Conservation (phyloP, 129 eudicot genomes). For the Smallanthus sonchifolius region DNA sequence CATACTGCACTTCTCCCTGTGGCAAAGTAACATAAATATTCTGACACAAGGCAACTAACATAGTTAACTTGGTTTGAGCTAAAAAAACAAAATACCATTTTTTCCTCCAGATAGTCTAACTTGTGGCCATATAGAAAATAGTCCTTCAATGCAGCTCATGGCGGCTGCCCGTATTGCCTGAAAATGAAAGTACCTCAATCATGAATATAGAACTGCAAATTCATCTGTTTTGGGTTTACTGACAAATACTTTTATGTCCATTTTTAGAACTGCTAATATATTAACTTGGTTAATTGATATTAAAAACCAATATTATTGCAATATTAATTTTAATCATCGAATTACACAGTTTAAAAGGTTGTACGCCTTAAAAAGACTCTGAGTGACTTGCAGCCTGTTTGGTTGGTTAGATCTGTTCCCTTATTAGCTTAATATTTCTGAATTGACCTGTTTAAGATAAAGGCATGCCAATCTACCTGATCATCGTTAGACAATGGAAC, state of each 20-base stretch:
- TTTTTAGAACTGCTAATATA: background rate
- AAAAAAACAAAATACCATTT: slow-evolving; percentile 45
- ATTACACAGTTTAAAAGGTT: background rate
- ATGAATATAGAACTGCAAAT: background rate
- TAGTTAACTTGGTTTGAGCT: background rate
- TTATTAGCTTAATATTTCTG: background rate
- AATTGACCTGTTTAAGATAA: background rate
- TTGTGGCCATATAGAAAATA: slow-evolving; percentile 48
- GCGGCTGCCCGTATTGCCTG: slow-evolving; percentile 67
- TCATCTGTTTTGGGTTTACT: background rate
- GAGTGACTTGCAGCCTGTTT: background rate
- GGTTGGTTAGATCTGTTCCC: background rate
- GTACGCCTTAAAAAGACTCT: background rate
- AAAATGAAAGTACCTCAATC: slow-evolving; percentile 7
- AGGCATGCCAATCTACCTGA: slow-evolving; percentile 38
- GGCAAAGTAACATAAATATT: background rate
- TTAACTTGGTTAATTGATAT: background rate
- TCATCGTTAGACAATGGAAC: slow-evolving; percentile 62
- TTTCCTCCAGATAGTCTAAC: slow-evolving; percentile 33
- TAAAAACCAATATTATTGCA: background rate
- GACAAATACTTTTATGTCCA: background rate
- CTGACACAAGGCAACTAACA: background rate
- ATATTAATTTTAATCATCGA: background rate
- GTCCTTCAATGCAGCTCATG: slow-evolving; percentile 75
- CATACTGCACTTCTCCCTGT: slow-evolving; percentile 55